Conservation (phyloP, 2,329 filamentous ascomycete genomes). For the Polytolypa hystricis region DNA sequence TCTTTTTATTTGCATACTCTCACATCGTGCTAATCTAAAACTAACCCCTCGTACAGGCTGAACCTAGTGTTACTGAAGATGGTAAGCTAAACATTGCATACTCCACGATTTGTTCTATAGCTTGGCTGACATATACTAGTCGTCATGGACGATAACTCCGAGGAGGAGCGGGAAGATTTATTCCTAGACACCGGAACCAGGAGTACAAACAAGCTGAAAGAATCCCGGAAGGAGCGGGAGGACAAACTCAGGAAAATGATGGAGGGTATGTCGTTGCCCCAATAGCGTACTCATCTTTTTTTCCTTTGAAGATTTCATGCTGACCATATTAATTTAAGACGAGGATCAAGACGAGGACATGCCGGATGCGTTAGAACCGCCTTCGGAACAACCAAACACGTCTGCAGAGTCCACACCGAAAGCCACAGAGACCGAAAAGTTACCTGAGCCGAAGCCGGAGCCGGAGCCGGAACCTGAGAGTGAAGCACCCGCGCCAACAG, state of each 20-base stretch:
- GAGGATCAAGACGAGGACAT: conserved; percentile 44
- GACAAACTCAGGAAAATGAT: conserved; percentile 63
- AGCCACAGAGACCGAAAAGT: conserved; percentile 19
- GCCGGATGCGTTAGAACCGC: conserved; percentile 41
- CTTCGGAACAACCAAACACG: conserved; percentile 19
- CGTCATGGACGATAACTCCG: conserved; percentile 42
- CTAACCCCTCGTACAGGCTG: conserved; percentile 18
- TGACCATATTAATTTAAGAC: neutral
- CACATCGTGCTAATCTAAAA: conserved; percentile 7
- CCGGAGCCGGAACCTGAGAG: conserved; percentile 38
- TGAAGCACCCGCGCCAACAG: conserved; percentile 37
- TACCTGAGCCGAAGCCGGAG: conserved; percentile 30
- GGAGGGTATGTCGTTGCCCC: conserved; percentile 46
- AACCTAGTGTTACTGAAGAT: conserved; percentile 38
- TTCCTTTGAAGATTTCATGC: neutral
- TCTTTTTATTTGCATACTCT: conserved; percentile 14
- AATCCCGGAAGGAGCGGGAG: conserved; percentile 51
- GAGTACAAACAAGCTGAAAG: conserved; percentile 28
- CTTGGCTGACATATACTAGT: conserved; percentile 16
- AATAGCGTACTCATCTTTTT: neutral
- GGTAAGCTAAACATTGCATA: conserved; percentile 22
- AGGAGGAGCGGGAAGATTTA: conserved; percentile 44
- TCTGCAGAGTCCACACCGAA: conserved; percentile 10
- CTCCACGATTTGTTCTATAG: too few species aligned
- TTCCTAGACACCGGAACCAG: conserved; percentile 32